Conservation (phyloP, 2,329 filamentous ascomycete species). For the Teratosphaeria pseudoeucalypti region DNA sequence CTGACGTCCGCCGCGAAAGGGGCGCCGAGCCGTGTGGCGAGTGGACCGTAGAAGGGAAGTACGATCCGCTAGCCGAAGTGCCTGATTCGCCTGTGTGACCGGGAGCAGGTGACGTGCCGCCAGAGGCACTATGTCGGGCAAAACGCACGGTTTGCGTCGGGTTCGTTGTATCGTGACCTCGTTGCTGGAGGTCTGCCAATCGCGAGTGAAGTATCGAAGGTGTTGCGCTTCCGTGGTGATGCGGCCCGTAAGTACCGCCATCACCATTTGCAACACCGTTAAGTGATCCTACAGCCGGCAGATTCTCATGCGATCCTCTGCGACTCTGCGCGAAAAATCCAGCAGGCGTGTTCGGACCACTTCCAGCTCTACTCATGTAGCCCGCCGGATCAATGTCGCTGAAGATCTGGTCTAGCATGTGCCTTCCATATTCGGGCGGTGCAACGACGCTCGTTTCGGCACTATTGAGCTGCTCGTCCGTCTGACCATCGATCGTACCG, state of each 20-base stretch:
- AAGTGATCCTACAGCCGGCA: slow-evolving; percentile 43
- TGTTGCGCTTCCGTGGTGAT: slow-evolving; percentile 37
- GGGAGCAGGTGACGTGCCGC: slow-evolving; percentile 21
- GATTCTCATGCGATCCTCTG: slow-evolving; percentile 67
- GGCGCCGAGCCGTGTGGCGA: slow-evolving; percentile 19
- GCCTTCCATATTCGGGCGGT: slow-evolving; percentile 86
- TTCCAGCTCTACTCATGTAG: slow-evolving; percentile 47
- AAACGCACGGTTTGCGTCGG: slow-evolving; percentile 15
- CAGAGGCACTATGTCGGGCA: slow-evolving; percentile 21
- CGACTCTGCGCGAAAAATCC: slow-evolving; percentile 41
- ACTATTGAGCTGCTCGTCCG: slow-evolving; percentile 35
- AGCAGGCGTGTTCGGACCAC: slow-evolving; percentile 57
- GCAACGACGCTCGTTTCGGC: slow-evolving; percentile 55
- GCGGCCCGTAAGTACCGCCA: slow-evolving; percentile 34
- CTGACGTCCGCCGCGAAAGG: slow-evolving; percentile 25
- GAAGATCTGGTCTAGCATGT: slow-evolving; percentile 82
- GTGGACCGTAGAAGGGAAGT: slow-evolving; percentile 14
- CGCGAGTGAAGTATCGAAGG: slow-evolving; percentile 61
- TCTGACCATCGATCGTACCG: slow-evolving; percentile 32
- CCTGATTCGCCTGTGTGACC: slow-evolving; percentile 9
- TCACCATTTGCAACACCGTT: slow-evolving; percentile 39
- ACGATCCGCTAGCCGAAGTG: slow-evolving; percentile 8
- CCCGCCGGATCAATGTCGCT: slow-evolving; percentile 72
- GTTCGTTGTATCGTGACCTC: slow-evolving; percentile 22
- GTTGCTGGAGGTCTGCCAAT: slow-evolving; percentile 42